A percentile compares a stretch with the other conserved stretches of the same genome.
Evolutionary conservation across 1,284 basidiomycete species (phyloP).

Genomic region (Sporisorium scitamineum): DNA sequence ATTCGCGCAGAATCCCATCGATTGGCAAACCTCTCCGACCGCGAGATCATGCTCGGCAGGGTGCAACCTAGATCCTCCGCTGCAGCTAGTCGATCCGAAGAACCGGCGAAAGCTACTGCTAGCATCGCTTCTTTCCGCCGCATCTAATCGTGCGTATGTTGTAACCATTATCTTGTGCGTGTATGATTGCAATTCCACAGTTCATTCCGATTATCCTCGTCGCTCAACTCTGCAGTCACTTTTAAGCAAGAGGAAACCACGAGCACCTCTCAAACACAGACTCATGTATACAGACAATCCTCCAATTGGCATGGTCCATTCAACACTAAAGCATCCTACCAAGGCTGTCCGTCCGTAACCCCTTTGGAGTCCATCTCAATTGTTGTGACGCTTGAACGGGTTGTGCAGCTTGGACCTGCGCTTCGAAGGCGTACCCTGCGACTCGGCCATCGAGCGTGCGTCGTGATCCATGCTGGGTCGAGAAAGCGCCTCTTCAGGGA

Average conservation of each 20-base stretch:
- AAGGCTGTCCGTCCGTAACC: too few species aligned
- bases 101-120: slow-evolving; percentile 23
- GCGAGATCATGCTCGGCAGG: slow-evolving; percentile 73
- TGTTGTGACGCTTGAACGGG: slow-evolving; percentile 58
- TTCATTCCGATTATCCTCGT: background rate
- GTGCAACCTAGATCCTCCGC: slow-evolving; percentile 12
- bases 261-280: too few species aligned
- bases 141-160: slow-evolving; percentile 15
- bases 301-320: background rate
- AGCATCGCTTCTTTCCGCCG: slow-evolving; percentile 48
- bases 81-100: slow-evolving; percentile 19
- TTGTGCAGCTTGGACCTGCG: slow-evolving; percentile 55
- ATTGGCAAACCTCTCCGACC: slow-evolving; percentile 80
- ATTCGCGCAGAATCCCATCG: slow-evolving; percentile 81
- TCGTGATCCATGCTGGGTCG: slow-evolving; percentile 34
- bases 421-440: slow-evolving; percentile 40
- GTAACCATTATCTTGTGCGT: background rate
- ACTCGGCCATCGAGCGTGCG: slow-evolving; percentile 39
- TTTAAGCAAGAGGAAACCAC: too few species aligned
- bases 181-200: background rate
- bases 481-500: slow-evolving; percentile 24
- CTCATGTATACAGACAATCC: background rate
- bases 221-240: background rate
- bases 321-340: too few species aligned
- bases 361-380: too few species aligned